Evolutionary conservation across 768 basidiomycete species (phyloP), one percentile per base, ranked within the genome.

Genomic region (Leccinellum rugosiceps): DNA sequence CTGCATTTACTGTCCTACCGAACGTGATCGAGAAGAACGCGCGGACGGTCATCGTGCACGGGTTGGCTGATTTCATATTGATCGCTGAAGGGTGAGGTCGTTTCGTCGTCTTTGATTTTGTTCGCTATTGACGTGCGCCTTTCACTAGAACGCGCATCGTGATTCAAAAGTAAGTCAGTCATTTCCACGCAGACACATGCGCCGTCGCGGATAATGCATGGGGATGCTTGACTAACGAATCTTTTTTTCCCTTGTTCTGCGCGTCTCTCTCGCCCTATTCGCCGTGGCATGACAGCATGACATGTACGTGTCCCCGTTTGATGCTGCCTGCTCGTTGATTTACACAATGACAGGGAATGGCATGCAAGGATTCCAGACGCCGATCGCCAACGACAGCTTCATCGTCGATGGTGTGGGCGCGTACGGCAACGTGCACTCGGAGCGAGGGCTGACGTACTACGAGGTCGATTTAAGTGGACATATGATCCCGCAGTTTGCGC

Each of bases 21-120:
- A 85, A 76, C 59, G 87, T 88, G 54, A 90, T 92, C 55, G 86
- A 89, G 72, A 89, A 88, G 77, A 89, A 77, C 68, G 74, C 81
- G 52, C 77, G 87, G 52, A 80, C 77, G 2, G 86, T 90, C 14
- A 85, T 91, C 53, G 77, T 83, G 4, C 88, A 92, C 50, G 89
- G 89, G 0, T 74, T 88, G 50, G 86, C 82, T 0, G 89, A 92
- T 69, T 91, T 83, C 63, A 78, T 88, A 56, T 74, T 89, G 38
- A 88, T 91, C 50, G 82, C 88, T 11, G 85, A 89, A 59, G 90
- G 89, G 86, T 87, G 58, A 56, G 81, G 68, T 45, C 21, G 15
- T 60, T 25, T 38, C 17, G 13, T 32, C 17, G 35, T 38, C 35
- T 38, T 8, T 38, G 34, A 34, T 34, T 15, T 34, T 34, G 34